Evolutionary conservation across 208 protist species (phyloP), one percentile per base, ranked within the genome.

Genomic region (Crithidia fasciculata): DNA sequence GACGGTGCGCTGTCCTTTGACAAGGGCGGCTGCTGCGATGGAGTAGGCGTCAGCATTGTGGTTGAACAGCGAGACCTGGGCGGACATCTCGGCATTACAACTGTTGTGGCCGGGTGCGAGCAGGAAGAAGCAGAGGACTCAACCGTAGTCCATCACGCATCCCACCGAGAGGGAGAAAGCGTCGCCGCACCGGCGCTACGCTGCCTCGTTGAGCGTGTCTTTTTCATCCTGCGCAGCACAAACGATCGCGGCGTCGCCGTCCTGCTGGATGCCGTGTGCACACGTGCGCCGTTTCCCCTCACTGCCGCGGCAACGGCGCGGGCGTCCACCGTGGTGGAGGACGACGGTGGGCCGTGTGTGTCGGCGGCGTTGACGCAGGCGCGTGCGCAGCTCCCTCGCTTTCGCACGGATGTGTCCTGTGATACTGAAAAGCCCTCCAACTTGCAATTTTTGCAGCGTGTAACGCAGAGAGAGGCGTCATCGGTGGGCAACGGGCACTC

Each of bases 1-100:
- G 47, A 19, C 59, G n/a, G 39, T 9, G 55, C 62, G 7, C 36
- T 18, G 3, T 68, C 66, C 19, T 58, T 47, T 13, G 73, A 19
- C 5, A 65, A 19, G 4, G 5, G 49, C 36, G 5, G 36, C 15
- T 44, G 15, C 49, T 44, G 44, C 37, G 61, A 58, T 13, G 61
- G 59, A 12, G 75, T 81, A 40, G 49, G 75, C 18, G 36, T 84
- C 18, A 68, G 76, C 8, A 76, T 94, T 47, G 40, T 94, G 36
- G n/a, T 86, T 10, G 80, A 88, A 39, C 79, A 83, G 52, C 47
- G 80, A n/a, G 70, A 85, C 41, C 28, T 90, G 43, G 85, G 85
- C 40, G 87, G 85, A 1, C 82, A 78, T 39, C 70, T 95, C 10
- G 90, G 87, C 13, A 69, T 87, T 9, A 83, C 87, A 28, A 85